A percentile compares a stretch with the other conserved stretches of the same genome.
These are phyloP conservation scores for Thymus quinquecostatus DNA, from an alignment of 257 asterid genomes.

Conservation along the genomic window DNA sequence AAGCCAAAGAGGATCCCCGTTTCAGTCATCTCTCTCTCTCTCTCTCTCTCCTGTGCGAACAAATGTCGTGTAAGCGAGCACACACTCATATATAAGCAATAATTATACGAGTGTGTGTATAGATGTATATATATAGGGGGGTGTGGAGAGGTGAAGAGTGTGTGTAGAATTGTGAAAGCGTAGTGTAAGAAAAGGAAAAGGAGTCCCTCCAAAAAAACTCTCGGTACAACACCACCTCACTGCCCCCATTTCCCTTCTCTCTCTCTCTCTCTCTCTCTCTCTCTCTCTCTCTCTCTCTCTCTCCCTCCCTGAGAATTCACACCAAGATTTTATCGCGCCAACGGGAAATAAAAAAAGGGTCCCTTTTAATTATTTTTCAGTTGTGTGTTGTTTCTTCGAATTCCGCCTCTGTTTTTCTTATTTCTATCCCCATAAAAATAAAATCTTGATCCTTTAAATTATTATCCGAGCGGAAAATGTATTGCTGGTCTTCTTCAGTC, in stretches of 20 bases:
- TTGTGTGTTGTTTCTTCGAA: conserved; percentile 12
- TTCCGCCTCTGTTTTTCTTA: conserved; percentile 11
- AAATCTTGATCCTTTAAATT: not conserved
- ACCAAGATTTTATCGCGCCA: conserved; percentile 14
- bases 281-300: conserved; percentile 16
- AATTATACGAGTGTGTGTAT: not conserved
- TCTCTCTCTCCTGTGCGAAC: conserved; percentile 1
- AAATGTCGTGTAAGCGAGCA: not conserved
- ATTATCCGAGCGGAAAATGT: conserved; percentile 37
- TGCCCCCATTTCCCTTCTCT: conserved; percentile 32
- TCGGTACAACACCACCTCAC: conserved; percentile 39
- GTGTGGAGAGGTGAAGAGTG: not conserved
- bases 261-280: conserved; percentile 15
- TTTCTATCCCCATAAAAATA: not conserved
- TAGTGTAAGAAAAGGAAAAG: conserved; percentile 22
- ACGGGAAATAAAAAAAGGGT: conserved; percentile 7
- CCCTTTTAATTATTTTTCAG: not conserved
- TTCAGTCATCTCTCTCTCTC: conserved; percentile 7
- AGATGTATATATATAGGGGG: not conserved
- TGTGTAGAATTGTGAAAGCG: conserved; percentile 12
- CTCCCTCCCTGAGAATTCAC: conserved; percentile 22
- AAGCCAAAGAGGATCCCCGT: conserved; percentile 14
- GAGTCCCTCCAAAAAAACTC: conserved; percentile 40
- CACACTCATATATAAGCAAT: not conserved
- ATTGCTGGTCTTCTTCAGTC: conserved; percentile 60